Evolutionary conservation across 768 basidiomycete species (phyloP), one percentile per base, ranked within the genome.

Genomic region (Xerocomus spinulosus): DNA sequence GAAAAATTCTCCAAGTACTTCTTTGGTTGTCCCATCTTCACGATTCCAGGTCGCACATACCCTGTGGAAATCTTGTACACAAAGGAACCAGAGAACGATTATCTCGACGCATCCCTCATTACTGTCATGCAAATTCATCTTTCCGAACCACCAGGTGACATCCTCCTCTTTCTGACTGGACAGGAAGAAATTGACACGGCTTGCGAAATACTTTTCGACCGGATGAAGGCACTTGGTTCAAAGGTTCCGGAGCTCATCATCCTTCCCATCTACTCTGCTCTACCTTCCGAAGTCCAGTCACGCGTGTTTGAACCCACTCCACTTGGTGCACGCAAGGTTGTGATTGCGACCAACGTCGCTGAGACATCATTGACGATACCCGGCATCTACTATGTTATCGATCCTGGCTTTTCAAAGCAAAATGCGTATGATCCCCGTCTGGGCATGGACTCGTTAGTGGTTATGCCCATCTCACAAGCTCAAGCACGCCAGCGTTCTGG

Each of bases 1-100:
- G 95, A 97, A 70, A 98, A 98, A 73, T 99, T 99, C 70, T 94
- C 95, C 20, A 93, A 93, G 62, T 99, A 99, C 76, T 99, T 99
- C 76, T 96, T 86, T 66, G 92, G 89, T 6, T 97, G 94, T 68
- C 95, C 96, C 24, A 98, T 99, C 68, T 98, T 98, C 77, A 96
- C 95, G 30, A 98, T 99, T 55, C 96, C 96, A n/a, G 96, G 96
- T 57, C 85, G 94, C 60, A 93, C 93, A n/a, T 98, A 91, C 70
- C 96, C 96, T 6, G 96, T 98, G 53, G 96, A 99, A 68, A 79
- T 89, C 25, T 74, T 98, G n/a, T 99, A 98, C 71, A 97, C 95
- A 57, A 98, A 98, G 66, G 96, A 99, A 61, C 96, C 96, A 0
- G 96, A 98, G 68, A 79, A 80, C 18, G 96, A 99, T 68, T 99